Evolutionary conservation across 306 rosid species (phyloP).

Genomic region (Cucumis hystrix): DNA sequence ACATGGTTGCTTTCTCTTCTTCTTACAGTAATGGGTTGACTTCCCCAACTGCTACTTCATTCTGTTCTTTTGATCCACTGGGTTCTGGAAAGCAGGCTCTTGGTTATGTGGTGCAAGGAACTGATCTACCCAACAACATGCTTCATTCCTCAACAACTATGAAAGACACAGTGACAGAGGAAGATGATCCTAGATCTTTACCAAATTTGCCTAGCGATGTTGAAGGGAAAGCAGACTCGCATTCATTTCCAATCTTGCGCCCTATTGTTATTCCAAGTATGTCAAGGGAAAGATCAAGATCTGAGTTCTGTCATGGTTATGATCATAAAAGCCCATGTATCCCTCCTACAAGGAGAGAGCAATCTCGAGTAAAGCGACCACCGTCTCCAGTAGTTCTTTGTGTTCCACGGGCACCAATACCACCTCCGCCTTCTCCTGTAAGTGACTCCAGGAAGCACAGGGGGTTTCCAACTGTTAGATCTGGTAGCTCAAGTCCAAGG

Average conservation of each 20-base stretch:
- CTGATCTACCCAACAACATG: slow-evolving; percentile 61
- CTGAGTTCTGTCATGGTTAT: slow-evolving; percentile 42
- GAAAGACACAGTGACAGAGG: slow-evolving; percentile 49
- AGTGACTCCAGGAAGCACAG: slow-evolving; percentile 77
- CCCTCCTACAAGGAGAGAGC: slow-evolving; percentile 75
- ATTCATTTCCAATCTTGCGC: slow-evolving; percentile 71
- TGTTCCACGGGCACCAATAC: slow-evolving; percentile 78
- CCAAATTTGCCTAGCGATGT: slow-evolving; percentile 45
- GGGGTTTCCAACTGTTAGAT: slow-evolving; percentile 88
- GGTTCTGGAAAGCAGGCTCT: slow-evolving; percentile 64
- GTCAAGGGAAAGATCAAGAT: slow-evolving; percentile 69
- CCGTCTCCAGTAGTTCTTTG: slow-evolving; percentile 91
- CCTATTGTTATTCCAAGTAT: slow-evolving; percentile 78
- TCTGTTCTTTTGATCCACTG: slow-evolving; percentile 68
- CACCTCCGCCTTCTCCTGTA: slow-evolving; percentile 85
- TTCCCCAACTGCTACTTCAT: slow-evolving; percentile 82
- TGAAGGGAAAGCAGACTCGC: slow-evolving; percentile 59
- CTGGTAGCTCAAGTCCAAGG: slow-evolving; percentile 98
- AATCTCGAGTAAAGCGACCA: slow-evolving; percentile 79
- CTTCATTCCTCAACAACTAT: slow-evolving; percentile 56
- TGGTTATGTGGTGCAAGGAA: slow-evolving; percentile 65
- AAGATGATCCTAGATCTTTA: slow-evolving; percentile 52
- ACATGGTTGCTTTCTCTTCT: slow-evolving; percentile 95
- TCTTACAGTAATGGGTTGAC: slow-evolving; percentile 76
- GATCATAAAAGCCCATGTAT: slow-evolving; percentile 80